Evolutionary conservation across 2,329 filamentous ascomycete species (phyloP).

Genomic region (Pseudocercospora eumusae): DNA sequence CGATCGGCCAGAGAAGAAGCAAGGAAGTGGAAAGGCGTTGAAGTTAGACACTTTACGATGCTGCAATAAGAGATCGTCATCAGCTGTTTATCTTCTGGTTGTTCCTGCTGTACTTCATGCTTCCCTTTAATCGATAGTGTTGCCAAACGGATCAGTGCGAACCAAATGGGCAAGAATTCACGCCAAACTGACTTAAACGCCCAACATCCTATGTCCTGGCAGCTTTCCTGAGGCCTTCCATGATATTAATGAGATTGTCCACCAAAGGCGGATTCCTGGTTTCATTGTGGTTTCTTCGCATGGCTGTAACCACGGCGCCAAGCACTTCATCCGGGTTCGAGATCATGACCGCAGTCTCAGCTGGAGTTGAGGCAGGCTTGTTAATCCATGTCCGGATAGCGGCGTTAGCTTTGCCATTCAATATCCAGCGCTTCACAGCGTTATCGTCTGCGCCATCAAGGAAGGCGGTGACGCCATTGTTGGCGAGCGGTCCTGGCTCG

Average conservation of each 20-base stretch:
- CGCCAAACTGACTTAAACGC: not conserved
- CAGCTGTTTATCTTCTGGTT: not conserved
- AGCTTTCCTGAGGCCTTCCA: constrained; percentile 56
- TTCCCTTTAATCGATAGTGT: not conserved
- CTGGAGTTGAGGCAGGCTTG: constrained; percentile 21
- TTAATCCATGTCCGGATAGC: constrained; percentile 34
- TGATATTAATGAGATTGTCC: constrained; percentile 65
- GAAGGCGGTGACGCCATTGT: constrained; percentile 46
- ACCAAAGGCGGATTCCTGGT: constrained; percentile 59
- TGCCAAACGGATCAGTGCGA: not conserved
- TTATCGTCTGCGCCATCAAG: constrained; percentile 60
- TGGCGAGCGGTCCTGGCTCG: constrained; percentile 45
- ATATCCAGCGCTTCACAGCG: constrained; percentile 48
- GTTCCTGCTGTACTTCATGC: not conserved
- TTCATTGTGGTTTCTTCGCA: constrained; percentile 55
- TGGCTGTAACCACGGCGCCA: constrained; percentile 58
- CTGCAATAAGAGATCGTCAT: not conserved
- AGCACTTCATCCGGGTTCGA: constrained; percentile 62
- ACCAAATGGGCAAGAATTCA: not conserved
- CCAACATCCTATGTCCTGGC: constrained; percentile 32
- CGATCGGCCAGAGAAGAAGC: not conserved
- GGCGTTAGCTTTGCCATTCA: constrained; percentile 39
- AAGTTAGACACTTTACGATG: not conserved
- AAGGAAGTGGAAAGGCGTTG: not conserved
- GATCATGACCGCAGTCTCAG: constrained; percentile 40